Evolutionary conservation across 163 green algal species (phyloP).

Genomic region (Smithsoniella earleae): DNA sequence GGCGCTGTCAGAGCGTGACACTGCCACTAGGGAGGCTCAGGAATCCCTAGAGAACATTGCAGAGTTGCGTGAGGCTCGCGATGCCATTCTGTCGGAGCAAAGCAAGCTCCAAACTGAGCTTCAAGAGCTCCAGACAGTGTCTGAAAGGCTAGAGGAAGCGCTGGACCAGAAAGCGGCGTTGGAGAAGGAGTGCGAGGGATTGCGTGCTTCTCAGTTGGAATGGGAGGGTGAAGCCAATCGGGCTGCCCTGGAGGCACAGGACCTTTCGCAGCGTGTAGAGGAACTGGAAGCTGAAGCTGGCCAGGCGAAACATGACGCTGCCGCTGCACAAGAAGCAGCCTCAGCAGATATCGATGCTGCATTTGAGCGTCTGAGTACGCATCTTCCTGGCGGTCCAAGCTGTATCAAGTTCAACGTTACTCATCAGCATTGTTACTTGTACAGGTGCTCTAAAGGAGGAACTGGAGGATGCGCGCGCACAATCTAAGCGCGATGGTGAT

Average conservation of each 20-base stretch:
- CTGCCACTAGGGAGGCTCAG: too few species aligned
- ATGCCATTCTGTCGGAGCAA: too few species aligned
- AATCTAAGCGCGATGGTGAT: not conserved
- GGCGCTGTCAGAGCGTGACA: too few species aligned
- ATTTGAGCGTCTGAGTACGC: slow-evolving; percentile 13
- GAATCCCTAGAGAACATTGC: too few species aligned
- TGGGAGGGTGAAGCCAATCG: not conserved
- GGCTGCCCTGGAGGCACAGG: slow-evolving; percentile 1
- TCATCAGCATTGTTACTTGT: not conserved
- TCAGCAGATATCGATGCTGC: not conserved
- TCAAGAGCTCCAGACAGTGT: too few species aligned
- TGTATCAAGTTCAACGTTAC: too few species aligned
- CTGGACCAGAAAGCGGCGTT: too few species aligned
- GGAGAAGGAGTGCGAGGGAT: not conserved
- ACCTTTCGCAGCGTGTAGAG: slow-evolving; percentile 8
- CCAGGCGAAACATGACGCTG: not conserved
- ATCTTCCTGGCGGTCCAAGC: too few species aligned
- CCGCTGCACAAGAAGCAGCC: not conserved
- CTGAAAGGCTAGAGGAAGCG: too few species aligned
- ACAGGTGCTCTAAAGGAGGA: not conserved
- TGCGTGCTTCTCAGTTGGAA: not conserved
- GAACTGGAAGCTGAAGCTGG: not conserved
- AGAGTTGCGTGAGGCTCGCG: too few species aligned
- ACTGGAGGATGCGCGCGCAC: not conserved
- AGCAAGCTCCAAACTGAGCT: too few species aligned